Evolutionary conservation across 1,139 yeast genomes (phyloP).

Genomic region (Pichia sp.): DNA sequence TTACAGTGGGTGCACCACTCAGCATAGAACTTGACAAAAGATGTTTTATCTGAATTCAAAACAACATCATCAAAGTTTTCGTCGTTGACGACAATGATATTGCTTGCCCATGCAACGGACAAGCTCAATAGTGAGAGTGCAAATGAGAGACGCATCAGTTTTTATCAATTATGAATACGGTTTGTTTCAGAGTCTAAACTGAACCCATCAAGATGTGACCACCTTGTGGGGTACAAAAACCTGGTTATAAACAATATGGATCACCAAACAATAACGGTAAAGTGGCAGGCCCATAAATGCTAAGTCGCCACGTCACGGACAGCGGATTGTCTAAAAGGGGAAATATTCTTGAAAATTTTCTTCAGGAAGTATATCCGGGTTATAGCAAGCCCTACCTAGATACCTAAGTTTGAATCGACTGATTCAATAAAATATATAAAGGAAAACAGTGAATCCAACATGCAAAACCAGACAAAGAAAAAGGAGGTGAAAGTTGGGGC

Average conservation of each 20-base stretch:
- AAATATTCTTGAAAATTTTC: not conserved
- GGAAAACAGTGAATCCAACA: not conserved
- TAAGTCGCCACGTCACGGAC: not conserved
- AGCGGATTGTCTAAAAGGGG: not conserved
- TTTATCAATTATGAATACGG: not conserved
- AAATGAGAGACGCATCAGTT: conserved; percentile 13
- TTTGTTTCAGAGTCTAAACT: not conserved
- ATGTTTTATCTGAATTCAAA: conserved; percentile 51
- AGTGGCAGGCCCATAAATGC: not conserved
- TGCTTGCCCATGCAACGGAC: conserved; percentile 12
- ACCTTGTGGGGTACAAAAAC: not conserved
- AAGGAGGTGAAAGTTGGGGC: conserved; percentile 26
- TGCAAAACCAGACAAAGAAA: conserved; percentile 3
- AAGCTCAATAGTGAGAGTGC: conserved; percentile 2
- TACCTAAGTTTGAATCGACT: too few relatives aligned
- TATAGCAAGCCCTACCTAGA: not conserved
- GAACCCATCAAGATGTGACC: not conserved
- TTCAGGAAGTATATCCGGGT: not conserved
- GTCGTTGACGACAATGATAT: conserved; percentile 33
- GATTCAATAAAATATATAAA: not conserved
- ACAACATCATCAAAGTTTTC: conserved; percentile 53
- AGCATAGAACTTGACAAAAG: conserved; percentile 72
- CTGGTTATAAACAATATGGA: not conserved
- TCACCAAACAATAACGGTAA: not conserved
- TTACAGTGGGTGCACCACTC: conserved; percentile 83